Conservation (phyloP, 2,329 filamentous ascomycete species). For the Penicillium verrucosum region DNA sequence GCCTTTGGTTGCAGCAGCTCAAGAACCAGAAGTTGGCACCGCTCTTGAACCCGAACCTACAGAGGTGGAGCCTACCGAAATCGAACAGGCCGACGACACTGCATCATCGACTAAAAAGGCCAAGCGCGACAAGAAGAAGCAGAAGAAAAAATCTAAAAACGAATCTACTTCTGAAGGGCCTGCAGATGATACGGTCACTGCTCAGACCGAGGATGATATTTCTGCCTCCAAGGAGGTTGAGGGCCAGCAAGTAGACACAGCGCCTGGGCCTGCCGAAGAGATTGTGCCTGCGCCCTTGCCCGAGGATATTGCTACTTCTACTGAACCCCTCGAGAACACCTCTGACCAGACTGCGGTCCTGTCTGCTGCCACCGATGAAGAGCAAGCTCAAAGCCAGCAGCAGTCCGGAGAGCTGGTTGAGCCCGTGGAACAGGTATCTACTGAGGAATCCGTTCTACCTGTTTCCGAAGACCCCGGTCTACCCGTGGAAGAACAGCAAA, state of each 20-base stretch:
- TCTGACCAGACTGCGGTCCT: not conserved
- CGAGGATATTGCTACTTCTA: not conserved
- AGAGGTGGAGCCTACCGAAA: not conserved
- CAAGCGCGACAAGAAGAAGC: slow-evolving; percentile 16
- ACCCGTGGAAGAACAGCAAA: not conserved
- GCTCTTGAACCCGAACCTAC: not conserved
- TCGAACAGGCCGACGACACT: slow-evolving; percentile 5
- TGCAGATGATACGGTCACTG: not conserved
- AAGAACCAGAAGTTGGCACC: not conserved
- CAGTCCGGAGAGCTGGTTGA: not conserved
- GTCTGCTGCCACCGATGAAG: not conserved
- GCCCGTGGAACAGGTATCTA: not conserved
- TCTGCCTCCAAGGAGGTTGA: not conserved
- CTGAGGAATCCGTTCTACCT: not conserved
- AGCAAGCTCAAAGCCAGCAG: not conserved
- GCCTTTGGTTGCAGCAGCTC: not conserved
- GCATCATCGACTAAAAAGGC: slow-evolving; percentile 13
- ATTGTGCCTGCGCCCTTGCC: not conserved
- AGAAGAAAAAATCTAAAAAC: slow-evolving; percentile 17
- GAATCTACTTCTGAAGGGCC: slow-evolving; percentile 2
- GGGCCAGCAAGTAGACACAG: not conserved
- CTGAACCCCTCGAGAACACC: not conserved
- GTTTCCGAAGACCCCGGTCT: not conserved
- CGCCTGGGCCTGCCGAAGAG: not conserved
- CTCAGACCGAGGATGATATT: slow-evolving; percentile 1